Evolutionary conservation across 2,329 filamentous ascomycete genomes (phyloP).

Genomic region (Fusarium coicis): DNA sequence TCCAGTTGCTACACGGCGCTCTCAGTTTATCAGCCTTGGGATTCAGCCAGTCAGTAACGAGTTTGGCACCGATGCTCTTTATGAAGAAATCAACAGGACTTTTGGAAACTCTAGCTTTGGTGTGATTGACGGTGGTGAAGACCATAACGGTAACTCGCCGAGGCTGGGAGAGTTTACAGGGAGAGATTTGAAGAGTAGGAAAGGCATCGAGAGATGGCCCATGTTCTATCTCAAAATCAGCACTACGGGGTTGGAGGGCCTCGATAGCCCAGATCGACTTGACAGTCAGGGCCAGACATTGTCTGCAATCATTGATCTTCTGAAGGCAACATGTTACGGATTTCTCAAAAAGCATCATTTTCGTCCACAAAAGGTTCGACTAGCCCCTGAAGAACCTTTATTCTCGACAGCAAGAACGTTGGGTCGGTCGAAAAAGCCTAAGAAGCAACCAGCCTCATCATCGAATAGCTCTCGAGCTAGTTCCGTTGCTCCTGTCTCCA

Average conservation of each 20-base stretch:
- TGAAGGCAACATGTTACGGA: conserved; percentile 75
- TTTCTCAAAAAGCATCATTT: conserved; percentile 82
- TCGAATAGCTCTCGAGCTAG: conserved; percentile 23
- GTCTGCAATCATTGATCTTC: conserved; percentile 64
- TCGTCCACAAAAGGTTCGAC: conserved; percentile 58
- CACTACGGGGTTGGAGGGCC: conserved; percentile 47
- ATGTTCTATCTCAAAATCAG: conserved; percentile 85
- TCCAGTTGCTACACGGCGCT: conserved; percentile 75
- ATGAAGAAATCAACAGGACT: conserved; percentile 79
- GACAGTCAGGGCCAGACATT: conserved; percentile 61
- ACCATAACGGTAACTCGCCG: conserved; percentile 46
- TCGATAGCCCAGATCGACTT: conserved; percentile 52
- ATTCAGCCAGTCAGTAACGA: conserved; percentile 71
- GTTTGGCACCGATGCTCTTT: conserved; percentile 72
- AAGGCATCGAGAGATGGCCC: conserved; percentile 83
- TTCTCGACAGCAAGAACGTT: conserved; percentile 41
- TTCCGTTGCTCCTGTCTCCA: conserved; percentile 15
- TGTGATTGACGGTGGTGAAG: conserved; percentile 58
- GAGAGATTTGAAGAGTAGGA: conserved; percentile 61
- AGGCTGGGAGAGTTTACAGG: conserved; percentile 61
- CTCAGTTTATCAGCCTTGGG: conserved; percentile 86
- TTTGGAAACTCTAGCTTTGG: conserved; percentile 85
- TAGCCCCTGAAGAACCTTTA: conserved; percentile 36
- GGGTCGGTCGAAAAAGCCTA: conserved; percentile 28
- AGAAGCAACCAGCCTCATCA: conserved; percentile 12